Evolutionary conservation across 31 red algal genomes (phyloP).

Genomic region (Asparagopsis taxiformis): DNA sequence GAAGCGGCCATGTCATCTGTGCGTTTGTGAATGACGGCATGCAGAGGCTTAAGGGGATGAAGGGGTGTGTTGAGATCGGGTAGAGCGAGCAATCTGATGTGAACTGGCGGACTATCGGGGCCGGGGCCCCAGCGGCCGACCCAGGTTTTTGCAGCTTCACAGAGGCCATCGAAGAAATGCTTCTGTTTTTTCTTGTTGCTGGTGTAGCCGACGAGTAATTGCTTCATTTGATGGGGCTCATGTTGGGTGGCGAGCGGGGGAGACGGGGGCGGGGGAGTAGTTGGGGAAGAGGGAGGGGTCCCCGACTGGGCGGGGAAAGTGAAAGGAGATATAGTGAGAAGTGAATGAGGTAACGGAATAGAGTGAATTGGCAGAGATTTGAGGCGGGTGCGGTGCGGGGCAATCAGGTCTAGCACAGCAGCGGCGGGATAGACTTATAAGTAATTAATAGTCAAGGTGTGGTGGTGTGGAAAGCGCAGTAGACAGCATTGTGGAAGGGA

Average conservation of each 20-base stretch:
- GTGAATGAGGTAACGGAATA: no score
- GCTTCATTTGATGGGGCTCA: constrained; percentile 3
- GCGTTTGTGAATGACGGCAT: constrained; percentile 50
- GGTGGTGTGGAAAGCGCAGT: no score
- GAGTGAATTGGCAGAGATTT: no score
- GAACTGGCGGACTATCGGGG: no score
- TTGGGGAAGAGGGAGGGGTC: neutral
- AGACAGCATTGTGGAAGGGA: neutral
- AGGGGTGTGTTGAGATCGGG: no score
- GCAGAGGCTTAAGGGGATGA: no score
- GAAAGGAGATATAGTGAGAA: constrained; percentile 4
- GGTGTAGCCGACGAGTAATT: constrained; percentile 28
- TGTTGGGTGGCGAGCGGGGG: neutral
- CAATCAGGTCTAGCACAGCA: no score
- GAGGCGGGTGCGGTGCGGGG: no score
- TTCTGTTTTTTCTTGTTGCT: constrained; percentile 36
- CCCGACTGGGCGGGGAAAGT: no score
- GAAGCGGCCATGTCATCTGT: constrained; percentile 50
- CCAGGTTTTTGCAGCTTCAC: constrained; percentile 8
- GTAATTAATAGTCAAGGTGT: no score
- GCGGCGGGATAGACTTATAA: no score
- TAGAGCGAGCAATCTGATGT: no score
- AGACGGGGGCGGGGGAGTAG: neutral
- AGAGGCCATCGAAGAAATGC: constrained; percentile 26
- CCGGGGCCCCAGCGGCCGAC: constrained; percentile 6